Evolutionary conservation across 306 rosid species (phyloP), one percentile per base, ranked within the genome.

Genomic region (Hippophae rhamnoides): DNA sequence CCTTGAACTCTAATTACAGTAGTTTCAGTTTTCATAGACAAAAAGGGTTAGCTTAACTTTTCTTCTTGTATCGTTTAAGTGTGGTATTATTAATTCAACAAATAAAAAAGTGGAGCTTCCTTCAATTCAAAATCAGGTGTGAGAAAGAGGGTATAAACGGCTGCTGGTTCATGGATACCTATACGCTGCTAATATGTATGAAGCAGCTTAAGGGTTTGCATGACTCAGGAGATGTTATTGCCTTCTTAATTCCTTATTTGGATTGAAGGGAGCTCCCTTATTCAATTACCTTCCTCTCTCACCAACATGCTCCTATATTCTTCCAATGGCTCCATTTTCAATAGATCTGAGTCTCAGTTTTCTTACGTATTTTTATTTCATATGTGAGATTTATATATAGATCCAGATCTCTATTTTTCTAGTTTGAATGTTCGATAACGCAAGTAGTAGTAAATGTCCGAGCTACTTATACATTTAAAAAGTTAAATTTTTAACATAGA

Each of bases 231-330:
- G 80, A 67, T 43, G 75, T 54, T 65, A 42, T 70, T 62, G 31
- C 69, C 69, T 66, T 62, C 76, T 61, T 66, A 45, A 51, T 27
- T 75, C 76, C 73, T 65, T 52, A 14, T 44, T 75, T 75, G 76
- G 80, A 75, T 69, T 75, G 79, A 75, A 75, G 79, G 79, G 79
- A 69, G 79, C 79, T 75, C 80, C 57, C 38, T 7, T 43, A 5
- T 2, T 14, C 13, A 9, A 38, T 11, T 6, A 23, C 54, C 6
- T 2, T 18, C 40, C 23, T 18, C 1, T 18, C 23, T 18, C 1
- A 18, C 23, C 23, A 18, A 18, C 23, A 18, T 1, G 23, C 1
- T 18, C 23, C 23, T 18, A 18, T 18, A 18, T 0, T 18, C 23
- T 18, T 18, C 23, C 23, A 0, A 18, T 18, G 1, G 23, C 23